Evolutionary conservation across 1,139 yeast genomes (phyloP).

Genomic region (Yamadazyma triangularis): DNA sequence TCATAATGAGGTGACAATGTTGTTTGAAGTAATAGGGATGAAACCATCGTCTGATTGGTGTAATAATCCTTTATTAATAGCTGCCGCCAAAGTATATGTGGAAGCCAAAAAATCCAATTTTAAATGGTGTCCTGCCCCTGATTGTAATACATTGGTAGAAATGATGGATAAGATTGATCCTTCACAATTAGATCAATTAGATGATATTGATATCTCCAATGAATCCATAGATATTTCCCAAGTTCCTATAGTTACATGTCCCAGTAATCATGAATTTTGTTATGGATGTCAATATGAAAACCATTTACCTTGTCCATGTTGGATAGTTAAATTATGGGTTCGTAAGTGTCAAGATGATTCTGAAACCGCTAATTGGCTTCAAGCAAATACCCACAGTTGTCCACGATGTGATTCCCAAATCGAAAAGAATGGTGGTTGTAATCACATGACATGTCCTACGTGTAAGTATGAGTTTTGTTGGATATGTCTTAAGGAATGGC

Average conservation of each 20-base stretch:
- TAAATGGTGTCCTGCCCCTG: constrained; percentile 87
- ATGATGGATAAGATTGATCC: constrained; percentile 6
- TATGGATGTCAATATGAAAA: constrained; percentile 71
- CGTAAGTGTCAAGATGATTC: constrained; percentile 81
- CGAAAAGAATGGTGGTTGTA: constrained; percentile 92
- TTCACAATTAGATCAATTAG: constrained; percentile 1
- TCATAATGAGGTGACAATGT: constrained; percentile 17
- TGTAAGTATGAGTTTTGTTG: constrained; percentile 87
- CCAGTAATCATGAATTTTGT: constrained; percentile 69
- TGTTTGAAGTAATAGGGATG: constrained; percentile 8
- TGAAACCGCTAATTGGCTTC: constrained; percentile 85
- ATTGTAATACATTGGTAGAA: constrained; percentile 45
- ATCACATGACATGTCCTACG: constrained; percentile 86
- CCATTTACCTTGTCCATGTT: constrained; percentile 84
- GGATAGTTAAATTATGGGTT: constrained; percentile 67
- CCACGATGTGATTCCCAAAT: constrained; percentile 61
- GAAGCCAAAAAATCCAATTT: constrained; percentile 44
- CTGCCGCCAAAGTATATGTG: constrained; percentile 46
- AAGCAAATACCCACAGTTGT: constrained; percentile 83
- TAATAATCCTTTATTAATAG: constrained; percentile 16
- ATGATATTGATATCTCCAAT: constrained; percentile 11
- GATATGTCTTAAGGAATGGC: constrained; percentile 85
- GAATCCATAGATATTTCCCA: constrained; percentile 18
- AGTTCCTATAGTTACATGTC: constrained; percentile 67
- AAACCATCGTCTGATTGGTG: not conserved